These are phyloP conservation scores for Phytopythium cucurbitacearum DNA, from an alignment of 352 stramenopile species.

Conservation along the genomic window DNA sequence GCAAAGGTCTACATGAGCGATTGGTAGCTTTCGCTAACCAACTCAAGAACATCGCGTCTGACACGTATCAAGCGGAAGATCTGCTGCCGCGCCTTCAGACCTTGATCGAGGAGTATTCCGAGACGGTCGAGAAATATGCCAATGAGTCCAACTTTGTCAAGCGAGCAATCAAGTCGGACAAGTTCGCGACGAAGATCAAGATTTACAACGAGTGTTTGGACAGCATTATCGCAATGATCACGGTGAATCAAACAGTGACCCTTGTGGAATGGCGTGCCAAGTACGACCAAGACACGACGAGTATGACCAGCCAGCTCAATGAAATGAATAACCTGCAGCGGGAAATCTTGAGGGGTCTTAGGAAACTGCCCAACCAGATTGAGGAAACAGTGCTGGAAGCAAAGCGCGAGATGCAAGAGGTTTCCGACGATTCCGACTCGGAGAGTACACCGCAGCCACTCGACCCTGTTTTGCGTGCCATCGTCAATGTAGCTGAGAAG, in stretches of 20 bases:
- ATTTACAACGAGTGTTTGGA: conserved; percentile 17
- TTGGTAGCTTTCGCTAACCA: conserved; percentile 4
- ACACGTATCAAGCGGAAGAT: conserved; percentile 10
- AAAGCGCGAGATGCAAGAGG: conserved; percentile 9
- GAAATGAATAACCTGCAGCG: conserved; percentile 1
- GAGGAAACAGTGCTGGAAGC: conserved; percentile 7
- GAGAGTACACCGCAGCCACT: not conserved
- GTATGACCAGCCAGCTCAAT: conserved; percentile 1
- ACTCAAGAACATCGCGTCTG: conserved; percentile 6
- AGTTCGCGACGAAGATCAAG: conserved; percentile 12
- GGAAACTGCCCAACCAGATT: conserved; percentile 4
- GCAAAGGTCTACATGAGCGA: conserved; percentile 5
- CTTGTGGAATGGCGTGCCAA: conserved; percentile 13
- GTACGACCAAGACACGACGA: conserved; percentile 7
- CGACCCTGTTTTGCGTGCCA: conserved; percentile 1
- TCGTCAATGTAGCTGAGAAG: conserved; percentile 9
- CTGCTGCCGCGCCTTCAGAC: conserved; percentile 5
- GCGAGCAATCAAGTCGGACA: conserved; percentile 4
- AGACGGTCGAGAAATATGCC: conserved; percentile 4
- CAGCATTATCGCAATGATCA: conserved; percentile 3
- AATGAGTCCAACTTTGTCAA: conserved; percentile 11
- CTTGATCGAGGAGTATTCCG: conserved; percentile 5
- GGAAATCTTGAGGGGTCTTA: conserved; percentile 9
- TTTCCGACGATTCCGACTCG: not conserved
- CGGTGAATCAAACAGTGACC: conserved; percentile 5